Evolutionary conservation across 2,329 filamentous ascomycete species (phyloP), one percentile per base, ranked within the genome.

Genomic region (Botrytis galanthina): DNA sequence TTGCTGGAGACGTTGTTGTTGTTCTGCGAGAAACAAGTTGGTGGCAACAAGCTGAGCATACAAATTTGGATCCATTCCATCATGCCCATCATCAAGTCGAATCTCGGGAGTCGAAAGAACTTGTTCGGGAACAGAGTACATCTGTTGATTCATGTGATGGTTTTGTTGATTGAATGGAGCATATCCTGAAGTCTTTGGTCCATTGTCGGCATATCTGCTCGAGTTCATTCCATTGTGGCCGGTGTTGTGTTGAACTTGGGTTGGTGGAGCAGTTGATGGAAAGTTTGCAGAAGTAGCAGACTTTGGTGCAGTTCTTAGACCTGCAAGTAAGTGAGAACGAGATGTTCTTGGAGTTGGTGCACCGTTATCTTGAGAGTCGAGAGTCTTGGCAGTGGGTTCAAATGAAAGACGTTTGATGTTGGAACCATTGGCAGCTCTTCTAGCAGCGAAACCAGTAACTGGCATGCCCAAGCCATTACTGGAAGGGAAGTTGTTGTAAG

Each of bases 1-100:
- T 84, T 98, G 95, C 84, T 98, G 95, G 70, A 98, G 89, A 76
- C 93, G 92, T 84, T 97, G 94, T 84, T 98, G 95, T 84, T 97
- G 95, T 81, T 97, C 94, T 59, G 94, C 94, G 69, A 99, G 88
- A 81, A 97, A 97, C 81, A 96, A 85, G 82, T 98, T 97, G 79
- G 94, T 97, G 73, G 94, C 92, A 80, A 98, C 89, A 76, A 98
- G 87, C 83, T 97, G 94, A 71, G 94, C 93, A 78, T 97, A 96
- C 71, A 97, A 83, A 75, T 89, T 91, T 70, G 95, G 94, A 79
- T 98, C 96, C 84, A 97, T 93, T 78, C 91, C 87, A 75, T 93
- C 88, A 78, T 92, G 89, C 64, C 87, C 87, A 78, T 91, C 89
- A 74, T 91, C 88, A 70, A 96, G 87, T 79, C 93, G 88, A 75